Evolutionary conservation across 495 filamentous ascomycete genomes (phyloP).

Genomic region (Neurospora hispaniola): DNA sequence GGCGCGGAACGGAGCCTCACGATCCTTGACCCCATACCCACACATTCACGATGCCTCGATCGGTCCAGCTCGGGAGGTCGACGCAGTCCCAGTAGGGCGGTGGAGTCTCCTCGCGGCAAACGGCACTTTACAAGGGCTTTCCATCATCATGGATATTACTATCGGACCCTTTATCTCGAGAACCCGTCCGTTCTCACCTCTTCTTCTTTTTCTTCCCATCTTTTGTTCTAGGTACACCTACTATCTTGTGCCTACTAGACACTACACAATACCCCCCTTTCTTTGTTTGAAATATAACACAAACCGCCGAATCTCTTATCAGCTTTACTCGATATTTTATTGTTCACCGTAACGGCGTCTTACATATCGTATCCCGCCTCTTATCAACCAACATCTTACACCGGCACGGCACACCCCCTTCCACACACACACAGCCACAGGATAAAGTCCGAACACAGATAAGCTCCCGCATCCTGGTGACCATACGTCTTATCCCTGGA

Average conservation of each 20-base stretch:
- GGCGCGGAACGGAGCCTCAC: background rate
- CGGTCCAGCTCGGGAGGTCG: background rate
- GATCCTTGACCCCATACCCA: background rate
- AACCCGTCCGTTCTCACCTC: background rate
- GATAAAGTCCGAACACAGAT: background rate
- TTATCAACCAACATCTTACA: conserved; percentile 5
- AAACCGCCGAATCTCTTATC: conserved; percentile 5
- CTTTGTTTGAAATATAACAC: background rate
- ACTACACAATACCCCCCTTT: background rate
- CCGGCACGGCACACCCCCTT: background rate
- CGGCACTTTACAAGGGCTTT: background rate
- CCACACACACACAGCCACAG: background rate
- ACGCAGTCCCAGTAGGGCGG: background rate
- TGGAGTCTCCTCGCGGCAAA: background rate
- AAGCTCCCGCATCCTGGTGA: background rate
- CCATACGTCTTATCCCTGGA: background rate
- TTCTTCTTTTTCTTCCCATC: background rate
- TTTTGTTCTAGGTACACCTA: background rate
- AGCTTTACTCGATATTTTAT: conserved; percentile 1
- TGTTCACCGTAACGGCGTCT: background rate
- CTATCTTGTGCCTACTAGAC: background rate
- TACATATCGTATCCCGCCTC: background rate
- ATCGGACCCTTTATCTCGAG: background rate
- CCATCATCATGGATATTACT: background rate
- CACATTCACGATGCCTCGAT: background rate